Base-by-base conservation (phyloP, 495 filamentous ascomycete genomes). In the Sabuloglossum arenarium region DNA sequence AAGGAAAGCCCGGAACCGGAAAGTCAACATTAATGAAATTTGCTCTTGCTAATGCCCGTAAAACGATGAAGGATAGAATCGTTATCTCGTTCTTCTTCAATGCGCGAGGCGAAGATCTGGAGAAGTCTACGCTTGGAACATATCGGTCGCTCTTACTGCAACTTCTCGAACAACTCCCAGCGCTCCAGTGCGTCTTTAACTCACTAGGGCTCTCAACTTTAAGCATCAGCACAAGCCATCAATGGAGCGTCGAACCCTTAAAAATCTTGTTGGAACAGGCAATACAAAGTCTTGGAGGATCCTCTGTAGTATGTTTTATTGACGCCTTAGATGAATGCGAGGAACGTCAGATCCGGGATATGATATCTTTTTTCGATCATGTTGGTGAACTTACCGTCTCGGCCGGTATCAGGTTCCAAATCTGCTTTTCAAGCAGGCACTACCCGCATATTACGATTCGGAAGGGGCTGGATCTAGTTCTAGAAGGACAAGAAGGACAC, bases 21-120 rank as follows among this genome's bases (percentile, higher is more conserved):
- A 80, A 79, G 60, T 79, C 76, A 16, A 73, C 70, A 6, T 58
- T 74, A 1, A 76, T 78, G 70, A 77, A 76, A 39, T 69, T 69
- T 54, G 61, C 65, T 0, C 70, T 66, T 45, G 24, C 53, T 34
- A 46, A 66, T 0, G 60, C 63, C 16, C 19, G 27, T 58, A 62
- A 24, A 24, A 54, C 9, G 30, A 27, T 57, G 45, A 57, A 59
- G 5, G 9, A 59, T 19, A 39, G 42, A 31, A 54, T 68, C n/a
- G 63, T 63, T 3, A 55, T 70, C 6, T 75, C 68, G 0, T 77
- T 76, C 56, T 79, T 77, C 66, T 79, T 77, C 61, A 70, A 75
- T 37, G 73, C 71, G 0, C 63, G 72, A 52, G 75, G 77, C 0
- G 63, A 61, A 0, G 28, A 64, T 3, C 61, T 80, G 23, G 75